Evolutionary conservation across 1,284 basidiomycete genomes (phyloP), one percentile per base, ranked within the genome.

Genomic region (Austroboletus rostrupii): DNA sequence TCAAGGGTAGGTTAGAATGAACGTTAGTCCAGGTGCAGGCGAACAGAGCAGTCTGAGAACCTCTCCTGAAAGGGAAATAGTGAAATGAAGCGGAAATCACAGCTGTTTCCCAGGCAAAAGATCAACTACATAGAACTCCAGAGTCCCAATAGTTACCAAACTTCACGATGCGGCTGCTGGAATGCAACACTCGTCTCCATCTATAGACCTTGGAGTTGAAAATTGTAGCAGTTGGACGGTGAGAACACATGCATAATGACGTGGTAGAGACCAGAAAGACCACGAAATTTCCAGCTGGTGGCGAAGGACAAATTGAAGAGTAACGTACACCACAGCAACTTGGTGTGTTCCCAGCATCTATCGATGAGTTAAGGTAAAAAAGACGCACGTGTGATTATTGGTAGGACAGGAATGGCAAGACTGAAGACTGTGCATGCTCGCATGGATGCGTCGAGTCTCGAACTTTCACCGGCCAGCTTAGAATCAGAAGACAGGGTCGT

Each of bases 391-490:
- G 42, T 29, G 31, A 60, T 49, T 17, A 43, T 32, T 10, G 52
- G 43, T 45, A 40, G 43, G 37, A 47, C 31, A 11, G 59, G 33
- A 20, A 50, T 46, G 48, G 33, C 8, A 29, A 26, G 19, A 23
- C 33, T 11, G 53, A 49, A 32, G 46, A 49, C 26, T 23, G 64
- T 62, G 12, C 64, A 61, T 13, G 67, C 10, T 28, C 11, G 26
- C 26, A 28, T 65, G 69, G 21, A 65, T 52, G 19, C 64, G 63
- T 32, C 61, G 67, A 32, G 67, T 13, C 29, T 31, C 63, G 46
- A 65, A 63, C 8, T 54, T 60, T 16, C 20, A 36, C 20, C 57
- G 62, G 33, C 42, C 12, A 13, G 53, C 9, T 45, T 48, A 40
- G 29, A 31, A 5, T 19, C 10, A 19, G 50, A 20, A 3, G 47